phyloP scores from a whole-genome alignment of 2,329 filamentous ascomycete genomes.

The Cladosporium austrohemisphaericum region DNA sequence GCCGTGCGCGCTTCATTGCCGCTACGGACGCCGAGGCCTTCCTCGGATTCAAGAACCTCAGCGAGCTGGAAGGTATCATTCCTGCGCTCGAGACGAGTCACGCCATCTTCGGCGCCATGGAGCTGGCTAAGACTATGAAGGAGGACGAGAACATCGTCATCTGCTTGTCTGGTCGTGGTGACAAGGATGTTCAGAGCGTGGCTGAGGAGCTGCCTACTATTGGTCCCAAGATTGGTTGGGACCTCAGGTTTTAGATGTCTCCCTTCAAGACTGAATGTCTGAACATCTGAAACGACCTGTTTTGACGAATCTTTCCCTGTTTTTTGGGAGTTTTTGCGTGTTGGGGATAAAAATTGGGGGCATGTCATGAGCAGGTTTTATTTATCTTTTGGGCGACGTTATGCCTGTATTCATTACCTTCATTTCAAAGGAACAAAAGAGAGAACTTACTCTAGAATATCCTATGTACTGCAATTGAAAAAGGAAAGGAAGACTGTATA shows the following conservation, averaged over 20 bases:
- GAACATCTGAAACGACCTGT: no score
- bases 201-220: constrained; percentile 87
- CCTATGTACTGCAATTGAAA: no score
- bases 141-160: constrained; percentile 89
- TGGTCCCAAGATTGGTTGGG: constrained; percentile 80
- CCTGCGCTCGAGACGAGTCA: constrained; percentile 92
- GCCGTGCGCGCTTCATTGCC: constrained; percentile 81
- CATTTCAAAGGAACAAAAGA: no score
- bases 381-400: no score
- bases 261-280: not conserved
- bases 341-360: no score
- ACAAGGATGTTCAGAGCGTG: constrained; percentile 98
- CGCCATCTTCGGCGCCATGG: constrained; percentile 81
- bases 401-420: no score
- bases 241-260: constrained; percentile 49
- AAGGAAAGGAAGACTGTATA: no score
- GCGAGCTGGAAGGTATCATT: constrained; percentile 91
- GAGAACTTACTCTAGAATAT: no score
- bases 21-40: constrained; percentile 92
- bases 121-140: constrained; percentile 88
- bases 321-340: not conserved
- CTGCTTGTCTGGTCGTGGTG: constrained; percentile 85
- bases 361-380: no score
- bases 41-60: constrained; percentile 76
- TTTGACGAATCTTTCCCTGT: not conserved